These are phyloP conservation scores for Mycena epipterygia DNA, from an alignment of 768 basidiomycete genomes.

Conservation along the genomic window DNA sequence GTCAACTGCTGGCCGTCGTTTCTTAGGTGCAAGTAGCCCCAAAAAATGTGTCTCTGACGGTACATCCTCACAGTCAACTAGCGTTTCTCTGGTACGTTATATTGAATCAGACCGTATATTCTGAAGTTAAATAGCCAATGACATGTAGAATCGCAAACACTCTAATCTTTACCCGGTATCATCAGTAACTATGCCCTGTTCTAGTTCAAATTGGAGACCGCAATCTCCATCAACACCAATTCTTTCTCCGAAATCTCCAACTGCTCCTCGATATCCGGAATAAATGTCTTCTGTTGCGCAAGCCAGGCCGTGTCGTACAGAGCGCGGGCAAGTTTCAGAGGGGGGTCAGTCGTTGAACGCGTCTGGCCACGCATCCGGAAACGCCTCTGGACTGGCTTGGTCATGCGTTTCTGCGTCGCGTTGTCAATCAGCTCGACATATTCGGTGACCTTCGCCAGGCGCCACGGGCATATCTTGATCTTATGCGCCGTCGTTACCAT, in stretches of 20 bases:
- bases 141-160: no score
- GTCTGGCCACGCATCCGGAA: not conserved
- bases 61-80: not conserved
- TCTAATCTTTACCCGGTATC: no score
- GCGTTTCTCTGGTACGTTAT: not conserved
- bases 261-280: not conserved
- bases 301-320: not conserved
- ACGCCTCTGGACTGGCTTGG: not conserved
- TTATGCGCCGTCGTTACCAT: not conserved
- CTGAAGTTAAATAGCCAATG: not conserved
- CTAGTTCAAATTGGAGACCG: not conserved
- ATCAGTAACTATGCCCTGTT: no score
- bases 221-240: not conserved
- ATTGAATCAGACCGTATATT: not conserved
- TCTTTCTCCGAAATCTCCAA: conserved; percentile 3
- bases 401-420: not conserved
- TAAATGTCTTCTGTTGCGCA: not conserved
- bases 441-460: not conserved
- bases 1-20: not conserved
- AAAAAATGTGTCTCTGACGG: not conserved
- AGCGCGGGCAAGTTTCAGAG: not conserved
- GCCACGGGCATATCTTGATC: not conserved
- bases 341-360: not conserved
- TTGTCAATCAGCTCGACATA: not conserved
- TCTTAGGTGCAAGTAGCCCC: not conserved